Percentiles rank a stretch among this genome's conserved stretches.
phyloP scores from a whole-genome alignment of 805 yeast genomes.

The Pichia rugopelliculosa region DNA sequence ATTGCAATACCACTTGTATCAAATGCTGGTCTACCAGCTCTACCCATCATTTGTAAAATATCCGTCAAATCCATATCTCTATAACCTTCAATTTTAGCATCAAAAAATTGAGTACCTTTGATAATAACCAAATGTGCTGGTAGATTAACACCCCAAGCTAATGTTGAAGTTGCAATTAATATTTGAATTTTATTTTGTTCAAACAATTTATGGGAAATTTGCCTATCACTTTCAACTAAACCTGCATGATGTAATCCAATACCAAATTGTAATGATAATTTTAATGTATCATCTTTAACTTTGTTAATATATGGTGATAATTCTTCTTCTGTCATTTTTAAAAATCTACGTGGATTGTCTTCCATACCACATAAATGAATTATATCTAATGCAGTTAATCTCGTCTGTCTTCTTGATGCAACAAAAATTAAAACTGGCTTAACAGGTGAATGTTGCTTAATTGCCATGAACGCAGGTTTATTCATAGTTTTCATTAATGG shows the following conservation, averaged over 20 bases:
- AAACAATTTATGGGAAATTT: constrained; percentile 61
- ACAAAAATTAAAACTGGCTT: constrained; percentile 83
- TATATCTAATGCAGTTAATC: constrained; percentile 71
- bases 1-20: constrained; percentile 75
- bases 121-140: constrained; percentile 76
- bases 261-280: constrained; percentile 67
- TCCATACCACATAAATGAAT: constrained; percentile 76
- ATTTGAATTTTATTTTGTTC: constrained; percentile 65
- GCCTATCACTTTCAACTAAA: constrained; percentile 63
- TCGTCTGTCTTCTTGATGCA: constrained; percentile 75
- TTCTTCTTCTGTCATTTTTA: constrained; percentile 59
- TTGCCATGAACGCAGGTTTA: constrained; percentile 88
- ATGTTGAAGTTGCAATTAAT: constrained; percentile 70
- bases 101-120: constrained; percentile 67
- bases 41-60: constrained; percentile 77
- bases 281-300: constrained; percentile 79
- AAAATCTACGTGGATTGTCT: constrained; percentile 64
- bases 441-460: constrained; percentile 80
- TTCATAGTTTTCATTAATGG: constrained; percentile 84
- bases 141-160: constrained; percentile 82
- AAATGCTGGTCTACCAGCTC: constrained; percentile 78
- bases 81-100: constrained; percentile 58
- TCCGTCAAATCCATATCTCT: constrained; percentile 79
- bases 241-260: constrained; percentile 83
- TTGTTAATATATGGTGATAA: constrained; percentile 39